phyloP scores from a whole-genome alignment of 2,329 filamentous ascomycete genomes.

The Immersiporthe knoxdaviesiana region DNA sequence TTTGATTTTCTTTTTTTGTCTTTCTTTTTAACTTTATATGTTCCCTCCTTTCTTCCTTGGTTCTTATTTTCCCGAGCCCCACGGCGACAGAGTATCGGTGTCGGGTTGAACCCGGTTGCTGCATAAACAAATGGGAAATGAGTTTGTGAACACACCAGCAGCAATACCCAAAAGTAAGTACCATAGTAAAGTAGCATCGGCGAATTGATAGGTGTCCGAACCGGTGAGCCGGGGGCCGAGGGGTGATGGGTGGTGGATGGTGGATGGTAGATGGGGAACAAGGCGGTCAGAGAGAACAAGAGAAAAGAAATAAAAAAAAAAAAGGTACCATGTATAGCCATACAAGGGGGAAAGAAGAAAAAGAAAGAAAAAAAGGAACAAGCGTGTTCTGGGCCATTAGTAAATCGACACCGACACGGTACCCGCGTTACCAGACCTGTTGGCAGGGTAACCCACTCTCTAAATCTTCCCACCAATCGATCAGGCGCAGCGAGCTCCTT shows the following conservation, averaged over 20 bases:
- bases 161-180: too few species aligned
- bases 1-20: too few species aligned
- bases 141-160: not conserved
- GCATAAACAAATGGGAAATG: too few species aligned
- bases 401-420: not conserved
- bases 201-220: not conserved
- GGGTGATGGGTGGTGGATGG: too few species aligned
- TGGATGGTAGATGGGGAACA: too few species aligned
- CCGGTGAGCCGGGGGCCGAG: not conserved
- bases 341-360: not conserved
- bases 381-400: not conserved
- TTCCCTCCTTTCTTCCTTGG: not conserved
- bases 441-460: constrained; percentile 6
- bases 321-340: not conserved
- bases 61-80: not conserved
- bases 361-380: not conserved
- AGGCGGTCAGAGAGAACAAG: not conserved
- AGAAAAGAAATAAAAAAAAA: constrained; percentile 1
- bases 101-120: not conserved
- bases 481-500: not conserved
- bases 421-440: not conserved
- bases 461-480: not conserved
- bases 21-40: not conserved
- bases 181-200: not conserved
- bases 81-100: not conserved